Evolutionary conservation across 768 basidiomycete genomes (phyloP).

Genomic region (Naganishia onofrii): DNA sequence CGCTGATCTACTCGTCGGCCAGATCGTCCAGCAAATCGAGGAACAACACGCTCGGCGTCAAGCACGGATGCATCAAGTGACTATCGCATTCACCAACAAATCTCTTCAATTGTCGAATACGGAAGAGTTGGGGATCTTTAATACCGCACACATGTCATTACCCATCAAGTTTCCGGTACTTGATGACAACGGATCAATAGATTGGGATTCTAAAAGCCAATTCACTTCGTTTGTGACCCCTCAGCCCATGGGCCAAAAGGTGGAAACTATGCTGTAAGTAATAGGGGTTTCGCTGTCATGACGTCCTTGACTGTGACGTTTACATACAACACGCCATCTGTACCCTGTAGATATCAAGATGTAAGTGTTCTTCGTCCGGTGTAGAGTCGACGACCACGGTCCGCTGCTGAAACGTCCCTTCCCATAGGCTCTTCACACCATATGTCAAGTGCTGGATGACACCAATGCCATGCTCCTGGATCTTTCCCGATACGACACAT

Average conservation of each 20-base stretch:
- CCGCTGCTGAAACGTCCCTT: neutral
- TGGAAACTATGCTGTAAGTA: slow-evolving; percentile 12
- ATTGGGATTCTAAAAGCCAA: neutral
- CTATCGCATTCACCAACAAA: slow-evolving; percentile 5
- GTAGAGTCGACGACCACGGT: too few relatives aligned
- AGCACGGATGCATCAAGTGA: slow-evolving; percentile 14
- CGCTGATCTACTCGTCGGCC: neutral
- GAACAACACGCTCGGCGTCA: slow-evolving; percentile 8
- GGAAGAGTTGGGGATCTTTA: neutral
- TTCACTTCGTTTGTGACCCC: slow-evolving; percentile 12
- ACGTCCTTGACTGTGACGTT: too few relatives aligned
- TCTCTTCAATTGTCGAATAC: slow-evolving; percentile 10
- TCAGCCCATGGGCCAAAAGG: neutral
- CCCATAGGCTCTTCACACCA: neutral
- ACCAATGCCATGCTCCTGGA: neutral
- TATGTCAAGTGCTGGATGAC: neutral
- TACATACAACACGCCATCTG: too few relatives aligned
- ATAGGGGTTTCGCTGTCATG: neutral
- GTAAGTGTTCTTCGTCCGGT: neutral
- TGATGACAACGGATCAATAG: neutral
- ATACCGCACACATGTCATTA: neutral
- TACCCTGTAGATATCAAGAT: neutral
- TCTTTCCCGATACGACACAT: slow-evolving; percentile 12
- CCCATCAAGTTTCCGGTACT: slow-evolving; percentile 1
- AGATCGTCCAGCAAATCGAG: slow-evolving; percentile 13